phyloP scores from a whole-genome alignment of 2,329 filamentous ascomycete species.

The Trichoderma sp. region DNA sequence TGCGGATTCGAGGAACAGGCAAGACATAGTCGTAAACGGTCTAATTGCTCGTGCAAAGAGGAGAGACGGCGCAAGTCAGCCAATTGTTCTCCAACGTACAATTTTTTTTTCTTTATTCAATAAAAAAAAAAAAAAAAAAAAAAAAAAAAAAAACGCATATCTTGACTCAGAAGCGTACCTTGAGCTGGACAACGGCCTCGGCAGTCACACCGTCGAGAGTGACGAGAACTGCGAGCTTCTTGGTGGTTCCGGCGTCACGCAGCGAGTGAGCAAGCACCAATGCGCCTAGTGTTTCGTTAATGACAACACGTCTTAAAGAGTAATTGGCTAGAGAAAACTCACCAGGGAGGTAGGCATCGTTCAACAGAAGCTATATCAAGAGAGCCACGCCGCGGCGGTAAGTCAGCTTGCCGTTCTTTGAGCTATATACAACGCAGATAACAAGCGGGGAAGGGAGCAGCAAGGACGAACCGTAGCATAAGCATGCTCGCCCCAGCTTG shows the following conservation, averaged over 20 bases:
- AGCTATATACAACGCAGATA: conserved; percentile 18
- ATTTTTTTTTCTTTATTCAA: no score
- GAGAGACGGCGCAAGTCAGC: conserved; percentile 3
- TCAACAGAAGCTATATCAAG: conserved; percentile 75
- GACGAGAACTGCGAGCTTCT: conserved; percentile 82
- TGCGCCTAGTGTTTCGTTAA: conserved; percentile 57
- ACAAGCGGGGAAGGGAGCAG: not conserved
- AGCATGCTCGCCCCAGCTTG: conserved; percentile 50
- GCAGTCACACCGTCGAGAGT: conserved; percentile 77
- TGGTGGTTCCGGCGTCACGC: conserved; percentile 82
- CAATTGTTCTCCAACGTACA: not conserved
- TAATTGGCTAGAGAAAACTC: conserved; percentile 34
- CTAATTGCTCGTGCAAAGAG: conserved; percentile 46
- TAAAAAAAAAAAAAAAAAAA: no score
- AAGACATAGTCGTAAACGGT: conserved; percentile 86
- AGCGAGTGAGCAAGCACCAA: conserved; percentile 93
- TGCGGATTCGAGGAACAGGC: conserved; percentile 77
- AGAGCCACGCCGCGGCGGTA: not conserved
- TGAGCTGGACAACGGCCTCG: conserved; percentile 75
- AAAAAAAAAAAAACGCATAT: not conserved
- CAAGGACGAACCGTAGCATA: conserved; percentile 57
- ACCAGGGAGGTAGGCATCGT: conserved; percentile 92
- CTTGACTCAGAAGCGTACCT: conserved; percentile 51
- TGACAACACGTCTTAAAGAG: not conserved
- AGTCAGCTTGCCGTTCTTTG: conserved; percentile 11